Evolutionary conservation across 306 rosid genomes (phyloP).

Genomic region (Acacia acuminata): DNA sequence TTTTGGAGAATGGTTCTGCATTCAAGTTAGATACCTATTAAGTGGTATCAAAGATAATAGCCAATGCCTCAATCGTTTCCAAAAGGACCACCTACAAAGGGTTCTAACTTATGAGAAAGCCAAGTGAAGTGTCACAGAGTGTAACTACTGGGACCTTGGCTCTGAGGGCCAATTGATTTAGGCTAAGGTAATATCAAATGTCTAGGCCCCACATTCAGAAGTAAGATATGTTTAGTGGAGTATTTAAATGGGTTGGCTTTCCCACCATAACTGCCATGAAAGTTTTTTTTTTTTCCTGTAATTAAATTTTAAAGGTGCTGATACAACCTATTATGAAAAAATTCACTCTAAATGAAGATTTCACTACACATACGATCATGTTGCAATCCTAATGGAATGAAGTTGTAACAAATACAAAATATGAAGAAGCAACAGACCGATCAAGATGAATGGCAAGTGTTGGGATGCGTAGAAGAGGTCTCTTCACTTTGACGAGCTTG

Average conservation of each 20-base stretch:
- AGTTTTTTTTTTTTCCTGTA: background rate
- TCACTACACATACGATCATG: background rate
- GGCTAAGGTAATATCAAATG: background rate
- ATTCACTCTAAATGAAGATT: background rate
- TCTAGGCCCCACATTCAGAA: background rate
- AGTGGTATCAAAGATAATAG: background rate
- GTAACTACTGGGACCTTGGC: background rate
- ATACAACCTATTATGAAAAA: background rate
- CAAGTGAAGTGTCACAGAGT: background rate
- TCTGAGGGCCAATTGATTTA: background rate
- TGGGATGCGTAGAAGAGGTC: slow-evolving; percentile 85
- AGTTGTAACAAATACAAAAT: slow-evolving; percentile 4
- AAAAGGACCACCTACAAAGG: background rate
- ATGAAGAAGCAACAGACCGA: slow-evolving; percentile 52
- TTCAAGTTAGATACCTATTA: background rate
- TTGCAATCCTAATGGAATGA: background rate
- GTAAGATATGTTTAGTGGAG: background rate
- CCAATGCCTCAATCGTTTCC: background rate
- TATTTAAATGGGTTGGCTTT: background rate
- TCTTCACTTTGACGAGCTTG: slow-evolving; percentile 86
- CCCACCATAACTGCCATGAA: background rate
- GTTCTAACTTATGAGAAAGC: background rate
- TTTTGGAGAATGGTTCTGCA: background rate
- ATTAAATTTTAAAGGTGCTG: background rate
- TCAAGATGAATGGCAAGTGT: slow-evolving; percentile 98